phyloP scores from a whole-genome alignment of 208 protist species.

The Entamoeba invadens region DNA sequence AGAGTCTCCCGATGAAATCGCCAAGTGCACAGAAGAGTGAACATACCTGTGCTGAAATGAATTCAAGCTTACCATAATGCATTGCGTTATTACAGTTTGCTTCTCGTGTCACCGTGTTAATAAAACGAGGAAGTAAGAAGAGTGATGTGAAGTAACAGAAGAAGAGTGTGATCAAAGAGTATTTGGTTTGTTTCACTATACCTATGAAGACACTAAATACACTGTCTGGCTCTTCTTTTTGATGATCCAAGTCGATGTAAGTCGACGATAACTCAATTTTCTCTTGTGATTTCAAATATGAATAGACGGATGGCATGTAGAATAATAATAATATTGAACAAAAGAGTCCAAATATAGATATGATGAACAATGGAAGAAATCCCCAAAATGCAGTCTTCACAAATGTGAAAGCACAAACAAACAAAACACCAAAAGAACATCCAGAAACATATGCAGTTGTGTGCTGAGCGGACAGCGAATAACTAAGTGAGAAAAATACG shows the following conservation, averaged over 20 bases:
- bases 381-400: too few relatives aligned
- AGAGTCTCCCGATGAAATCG: not conserved
- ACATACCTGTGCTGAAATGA: not conserved
- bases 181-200: not conserved
- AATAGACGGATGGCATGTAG: not conserved
- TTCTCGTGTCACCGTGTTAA: not conserved
- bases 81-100: not conserved
- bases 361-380: too few relatives aligned
- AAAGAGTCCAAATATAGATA: not conserved
- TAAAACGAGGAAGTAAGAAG: not conserved
- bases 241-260: not conserved
- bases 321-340: not conserved
- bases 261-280: not conserved
- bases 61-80: not conserved
- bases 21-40: not conserved
- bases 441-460: not conserved
- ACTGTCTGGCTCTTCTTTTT: not conserved
- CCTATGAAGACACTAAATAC: not conserved
- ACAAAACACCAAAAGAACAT: not conserved
- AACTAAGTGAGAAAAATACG: not conserved
- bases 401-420: not conserved
- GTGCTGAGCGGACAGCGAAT: not conserved
- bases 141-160: not conserved
- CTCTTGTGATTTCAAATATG: not conserved
- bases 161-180: not conserved